phyloP scores from a whole-genome alignment of 2,329 filamentous ascomycete genomes.

The Stagonosporopsis cucurbitacearum region DNA sequence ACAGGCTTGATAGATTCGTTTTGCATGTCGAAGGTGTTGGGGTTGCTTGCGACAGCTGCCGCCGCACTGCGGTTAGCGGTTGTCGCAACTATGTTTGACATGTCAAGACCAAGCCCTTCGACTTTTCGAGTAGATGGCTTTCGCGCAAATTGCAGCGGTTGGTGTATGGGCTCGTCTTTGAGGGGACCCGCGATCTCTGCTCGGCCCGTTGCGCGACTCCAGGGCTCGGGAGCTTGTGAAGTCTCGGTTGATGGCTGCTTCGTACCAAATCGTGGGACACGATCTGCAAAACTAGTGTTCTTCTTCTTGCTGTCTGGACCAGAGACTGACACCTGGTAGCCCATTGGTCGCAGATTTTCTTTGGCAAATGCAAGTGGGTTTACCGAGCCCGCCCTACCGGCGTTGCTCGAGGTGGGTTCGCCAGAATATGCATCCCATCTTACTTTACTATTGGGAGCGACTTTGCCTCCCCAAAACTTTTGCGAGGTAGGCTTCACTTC shows the following conservation, averaged over 20 bases:
- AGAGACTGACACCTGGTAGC: conserved; percentile 44
- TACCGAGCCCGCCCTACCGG: conserved; percentile 63
- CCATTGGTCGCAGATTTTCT: conserved; percentile 32
- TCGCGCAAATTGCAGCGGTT: conserved; percentile 61
- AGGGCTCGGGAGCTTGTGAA: conserved; percentile 58
- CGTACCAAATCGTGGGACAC: conserved; percentile 34
- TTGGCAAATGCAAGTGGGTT: conserved; percentile 56
- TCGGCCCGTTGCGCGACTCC: conserved; percentile 77
- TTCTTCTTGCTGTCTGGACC: conserved; percentile 34
- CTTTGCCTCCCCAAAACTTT: conserved; percentile 48
- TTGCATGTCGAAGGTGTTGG: conserved; percentile 31
- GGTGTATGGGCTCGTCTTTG: conserved; percentile 63
- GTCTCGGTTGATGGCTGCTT: conserved; percentile 46
- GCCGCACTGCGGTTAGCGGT: conserved; percentile 26
- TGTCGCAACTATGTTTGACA: conserved; percentile 37
- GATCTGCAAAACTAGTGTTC: conserved; percentile 40
- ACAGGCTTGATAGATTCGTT: conserved; percentile 52
- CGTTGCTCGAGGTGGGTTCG: conserved; percentile 63
- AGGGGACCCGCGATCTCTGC: conserved; percentile 69
- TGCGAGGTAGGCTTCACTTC: conserved; percentile 29
- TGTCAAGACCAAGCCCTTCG: conserved; percentile 23
- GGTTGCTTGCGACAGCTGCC: conserved; percentile 37
- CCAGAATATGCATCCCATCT: conserved; percentile 72
- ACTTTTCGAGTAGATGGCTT: conserved; percentile 33
- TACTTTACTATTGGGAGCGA: conserved; percentile 44